A percentile compares a stretch with the other conserved stretches of the same genome.
These are phyloP conservation scores for Solanum ahanhuiri DNA, from an alignment of 257 asterid genomes.

Conservation along the genomic window DNA sequence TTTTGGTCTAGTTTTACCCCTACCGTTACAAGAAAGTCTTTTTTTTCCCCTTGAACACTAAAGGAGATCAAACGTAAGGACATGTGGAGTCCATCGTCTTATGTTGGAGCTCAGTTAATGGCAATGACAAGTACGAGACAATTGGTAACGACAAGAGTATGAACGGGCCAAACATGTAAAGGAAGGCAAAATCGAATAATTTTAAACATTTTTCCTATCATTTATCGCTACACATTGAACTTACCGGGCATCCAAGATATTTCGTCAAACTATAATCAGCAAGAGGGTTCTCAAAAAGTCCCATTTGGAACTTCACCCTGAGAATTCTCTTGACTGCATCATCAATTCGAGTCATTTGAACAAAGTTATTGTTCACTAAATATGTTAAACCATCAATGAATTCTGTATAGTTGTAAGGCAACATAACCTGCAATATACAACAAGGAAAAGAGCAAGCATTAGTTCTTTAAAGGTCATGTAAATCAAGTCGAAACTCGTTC, in stretches of 20 bases:
- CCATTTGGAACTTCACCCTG: slow-evolving; percentile 10
- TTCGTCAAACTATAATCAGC: slow-evolving; percentile 8
- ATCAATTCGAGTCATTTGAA: slow-evolving; percentile 1
- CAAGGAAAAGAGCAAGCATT: neutral
- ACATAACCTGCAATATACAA: slow-evolving; percentile 3
- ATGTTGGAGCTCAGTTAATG: neutral
- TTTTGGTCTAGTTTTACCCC: neutral
- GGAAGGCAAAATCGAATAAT: neutral
- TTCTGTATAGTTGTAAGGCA: slow-evolving; percentile 3
- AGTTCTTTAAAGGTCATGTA: neutral
- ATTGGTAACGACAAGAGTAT: neutral
- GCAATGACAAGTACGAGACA: neutral
- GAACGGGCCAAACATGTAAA: neutral
- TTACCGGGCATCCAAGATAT: slow-evolving; percentile 1
- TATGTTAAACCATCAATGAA: slow-evolving; percentile 7
- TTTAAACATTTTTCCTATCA: neutral
- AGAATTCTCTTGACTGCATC: slow-evolving; percentile 11
- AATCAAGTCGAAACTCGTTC: neutral
- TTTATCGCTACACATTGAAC: neutral
- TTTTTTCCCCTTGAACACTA: neutral
- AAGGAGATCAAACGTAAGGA: neutral
- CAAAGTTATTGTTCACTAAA: slow-evolving; percentile 5
- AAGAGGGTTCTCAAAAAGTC: slow-evolving; percentile 10
- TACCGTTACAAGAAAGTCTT: neutral
- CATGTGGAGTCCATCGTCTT: neutral